Base-by-base conservation (phyloP, 352 stramenopile genomes). In the Pythium inflatum region DNA sequence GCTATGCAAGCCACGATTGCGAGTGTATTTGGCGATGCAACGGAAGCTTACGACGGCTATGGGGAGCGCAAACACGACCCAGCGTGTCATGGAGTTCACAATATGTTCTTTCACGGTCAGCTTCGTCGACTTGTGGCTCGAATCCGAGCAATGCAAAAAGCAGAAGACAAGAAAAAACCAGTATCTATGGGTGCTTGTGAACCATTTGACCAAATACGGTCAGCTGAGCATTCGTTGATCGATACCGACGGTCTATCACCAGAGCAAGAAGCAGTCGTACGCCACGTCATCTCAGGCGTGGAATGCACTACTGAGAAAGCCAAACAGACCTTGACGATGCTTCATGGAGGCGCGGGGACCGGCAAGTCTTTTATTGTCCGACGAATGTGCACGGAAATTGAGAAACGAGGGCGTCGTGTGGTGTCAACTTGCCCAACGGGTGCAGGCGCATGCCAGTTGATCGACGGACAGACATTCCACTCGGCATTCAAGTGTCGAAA, bases 361-460 rank as follows among this genome's bases (percentile, higher is more conserved):
- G 58, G 58, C 12, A 57, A 66, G n/a, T 66, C 58, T 7, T 49
- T 20, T 36, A 31, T 64, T 30, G 57, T 64, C 2, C 24, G 57
- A 30, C 3, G 41, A 2, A 64, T 64, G 22, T 45, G 25, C 12
- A 16, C 34, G 4, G 58, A 56, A 48, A 27, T 66, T 8, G n/a
- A 66, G 11, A 1, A 8, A 1, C 18, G 45, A 3, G 31, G 46
- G 8, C 28, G 27, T n/a, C 13, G 33, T 30, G 58, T 57, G 3
- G 45, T 66, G 0, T 49, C 13, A 16, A 56, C 45, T 1, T 66
- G 58, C 22, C 45, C 58, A n/a, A 57, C 58, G 14, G 58, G 58
- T 25, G 58, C 58, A 6, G 58, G 58, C 24, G 58, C 58, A 1
- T 46, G 27, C 25, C 58, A 58, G 14, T 33, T 66, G 2, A 38